Base-by-base conservation (phyloP, 768 basidiomycete species). In the Tylopilus sp. region DNA sequence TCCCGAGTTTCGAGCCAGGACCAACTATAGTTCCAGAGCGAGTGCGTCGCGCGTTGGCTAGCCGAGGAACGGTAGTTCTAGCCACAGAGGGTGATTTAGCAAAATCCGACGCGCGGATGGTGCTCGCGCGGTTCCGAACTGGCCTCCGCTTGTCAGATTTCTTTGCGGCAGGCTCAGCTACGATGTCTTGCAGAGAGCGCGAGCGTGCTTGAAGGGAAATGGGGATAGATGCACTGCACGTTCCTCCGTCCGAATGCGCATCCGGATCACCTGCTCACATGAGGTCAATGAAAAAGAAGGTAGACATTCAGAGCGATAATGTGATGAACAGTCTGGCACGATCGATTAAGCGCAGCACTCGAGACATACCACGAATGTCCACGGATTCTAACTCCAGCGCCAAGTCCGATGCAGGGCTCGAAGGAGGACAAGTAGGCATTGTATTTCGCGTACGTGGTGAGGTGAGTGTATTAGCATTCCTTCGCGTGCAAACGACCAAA, bases 41-140 rank as follows among this genome's bases (percentile, higher is more conserved):
- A 10, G 77, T 76, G 10, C 81, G 73, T 21, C 72, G 67, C 13
- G 73, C 60, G 14, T 64, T 64, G 33, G 58, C 55, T 5, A 21
- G 25, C 17, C 45, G 48, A 9, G 51, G 33, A 22, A 45, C 26
- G 0, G 45, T 26, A 8, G 13, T 16, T 42, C 28, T 26, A 13
- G 54, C 54, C 24, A 3, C 57, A 52, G 43, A 50, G 28, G 31
- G 42, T 33, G 58, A 50, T 30, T 56, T 70, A 30, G 57, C 19
- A 44, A 71, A 75, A 56, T 78, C 78, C n/a, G 74, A 81, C 45
- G 75, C 79, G 47, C 73, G 79, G 62, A 75, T 82, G 48, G 76
- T 82, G 55, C 72, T 78, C 24, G 73, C 79, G 17, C 80, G 76
- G n/a, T 69, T 70, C n/a, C 73, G 66, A 45, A 65, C 37, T 16